Evolutionary conservation across 768 basidiomycete genomes (phyloP).

Genomic region (Psilocybe cyanescens): DNA sequence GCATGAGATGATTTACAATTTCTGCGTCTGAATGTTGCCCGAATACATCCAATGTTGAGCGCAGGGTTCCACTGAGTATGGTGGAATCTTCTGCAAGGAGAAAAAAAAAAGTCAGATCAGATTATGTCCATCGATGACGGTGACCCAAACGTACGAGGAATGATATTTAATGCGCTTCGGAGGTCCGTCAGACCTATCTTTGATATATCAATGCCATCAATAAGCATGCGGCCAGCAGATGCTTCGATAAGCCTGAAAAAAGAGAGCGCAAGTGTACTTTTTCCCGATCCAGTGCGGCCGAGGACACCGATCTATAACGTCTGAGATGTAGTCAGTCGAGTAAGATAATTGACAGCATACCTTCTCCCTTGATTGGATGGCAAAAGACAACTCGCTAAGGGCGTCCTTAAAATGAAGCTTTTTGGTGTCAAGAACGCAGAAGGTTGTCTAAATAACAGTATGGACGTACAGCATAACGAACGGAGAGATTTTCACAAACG

Average conservation of each 20-base stretch:
- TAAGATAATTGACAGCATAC: background rate
- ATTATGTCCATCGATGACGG: background rate
- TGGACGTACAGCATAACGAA: slow-evolving; percentile 3
- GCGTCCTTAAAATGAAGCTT: background rate
- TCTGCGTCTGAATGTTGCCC: slow-evolving; percentile 82
- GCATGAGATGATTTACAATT: slow-evolving; percentile 49
- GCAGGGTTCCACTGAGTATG: slow-evolving; percentile 78
- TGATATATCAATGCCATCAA: slow-evolving; percentile 79
- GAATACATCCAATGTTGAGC: slow-evolving; percentile 81
- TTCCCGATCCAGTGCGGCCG: slow-evolving; percentile 75
- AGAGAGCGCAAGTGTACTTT: slow-evolving; percentile 80
- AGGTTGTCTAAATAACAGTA: background rate
- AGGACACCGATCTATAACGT: slow-evolving; percentile 62
- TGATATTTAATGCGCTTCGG: slow-evolving; percentile 75
- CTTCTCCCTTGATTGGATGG: background rate
- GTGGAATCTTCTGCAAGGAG: slow-evolving; percentile 70
- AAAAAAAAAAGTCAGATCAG: background rate
- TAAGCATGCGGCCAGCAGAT: slow-evolving; percentile 64
- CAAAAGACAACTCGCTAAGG: background rate
- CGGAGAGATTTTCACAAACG: background rate
- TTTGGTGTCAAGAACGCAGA: background rate
- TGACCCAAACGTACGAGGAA: slow-evolving; percentile 48
- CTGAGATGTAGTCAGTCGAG: background rate
- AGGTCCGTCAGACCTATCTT: slow-evolving; percentile 78
- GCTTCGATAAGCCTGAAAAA: slow-evolving; percentile 89